Percentiles rank a stretch among this genome's conserved stretches.
phyloP scores from a whole-genome alignment of 805 yeast genomes.

The Kodamaea fukazawae region DNA sequence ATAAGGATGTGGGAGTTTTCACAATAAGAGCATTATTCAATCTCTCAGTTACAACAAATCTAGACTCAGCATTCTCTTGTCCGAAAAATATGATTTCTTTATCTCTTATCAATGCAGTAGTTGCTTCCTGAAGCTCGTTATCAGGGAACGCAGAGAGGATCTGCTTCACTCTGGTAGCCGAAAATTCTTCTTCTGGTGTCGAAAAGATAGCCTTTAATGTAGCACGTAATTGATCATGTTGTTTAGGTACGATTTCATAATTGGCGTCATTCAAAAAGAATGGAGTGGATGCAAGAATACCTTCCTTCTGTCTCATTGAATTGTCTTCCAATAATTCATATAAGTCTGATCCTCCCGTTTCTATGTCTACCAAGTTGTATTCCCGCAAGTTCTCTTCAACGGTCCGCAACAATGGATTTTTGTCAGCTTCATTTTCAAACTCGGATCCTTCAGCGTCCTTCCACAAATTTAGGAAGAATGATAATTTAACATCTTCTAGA shows the following conservation, averaged over 20 bases:
- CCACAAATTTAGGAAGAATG: conserved; percentile 64
- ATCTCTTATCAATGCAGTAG: conserved; percentile 49
- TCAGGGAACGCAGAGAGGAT: conserved; percentile 48
- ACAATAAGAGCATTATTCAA: conserved; percentile 39
- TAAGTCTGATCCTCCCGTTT: conserved; percentile 15
- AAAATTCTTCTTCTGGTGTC: conserved; percentile 48
- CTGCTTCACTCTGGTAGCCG: conserved; percentile 43
- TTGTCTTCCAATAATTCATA: conserved; percentile 49
- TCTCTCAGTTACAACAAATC: conserved; percentile 56
- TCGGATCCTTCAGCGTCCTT: conserved; percentile 44
- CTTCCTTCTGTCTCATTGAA: conserved; percentile 73
- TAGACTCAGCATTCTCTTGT: conserved; percentile 36
- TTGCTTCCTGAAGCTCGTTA: conserved; percentile 47
- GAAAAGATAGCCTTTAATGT: conserved; percentile 57
- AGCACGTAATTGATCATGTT: conserved; percentile 37
- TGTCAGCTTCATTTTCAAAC: conserved; percentile 23
- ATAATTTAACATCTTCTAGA: conserved; percentile 49
- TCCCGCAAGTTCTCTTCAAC: conserved; percentile 48
- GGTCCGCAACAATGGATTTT: conserved; percentile 38
- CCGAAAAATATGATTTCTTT: conserved; percentile 54
- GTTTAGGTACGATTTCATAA: conserved; percentile 11
- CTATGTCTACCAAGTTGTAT: conserved; percentile 41
- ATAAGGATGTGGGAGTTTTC: conserved; percentile 36
- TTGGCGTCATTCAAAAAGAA: conserved; percentile 36
- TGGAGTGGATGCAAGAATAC: conserved; percentile 43